Percentiles rank a stretch among this genome's conserved stretches.
phyloP scores from a whole-genome alignment of 2,329 filamentous ascomycete genomes.

The Zymoseptoria crescenta region DNA sequence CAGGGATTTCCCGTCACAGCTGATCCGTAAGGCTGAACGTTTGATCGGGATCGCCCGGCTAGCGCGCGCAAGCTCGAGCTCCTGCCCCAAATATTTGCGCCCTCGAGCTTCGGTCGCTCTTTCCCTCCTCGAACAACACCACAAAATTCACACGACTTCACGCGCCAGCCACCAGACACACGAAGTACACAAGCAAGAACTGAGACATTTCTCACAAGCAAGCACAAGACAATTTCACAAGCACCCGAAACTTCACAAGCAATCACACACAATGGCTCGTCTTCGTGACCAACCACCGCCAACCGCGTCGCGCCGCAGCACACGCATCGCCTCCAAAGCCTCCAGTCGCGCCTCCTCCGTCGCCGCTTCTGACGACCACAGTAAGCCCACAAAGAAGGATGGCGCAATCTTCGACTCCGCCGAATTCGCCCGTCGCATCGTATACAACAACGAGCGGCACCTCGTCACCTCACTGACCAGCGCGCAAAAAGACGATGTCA shows the following conservation, averaged over 20 bases:
- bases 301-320: constrained; percentile 8
- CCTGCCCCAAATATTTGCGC: not conserved
- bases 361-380: constrained; percentile 1
- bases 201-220: not conserved
- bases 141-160: not conserved
- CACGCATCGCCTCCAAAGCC: constrained; percentile 6
- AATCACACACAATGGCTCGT: not conserved
- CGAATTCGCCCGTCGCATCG: not conserved
- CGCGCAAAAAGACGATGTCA: constrained; percentile 13
- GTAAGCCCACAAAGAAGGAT: constrained; percentile 1
- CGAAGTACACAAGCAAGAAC: not conserved
- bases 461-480: constrained; percentile 10
- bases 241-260: not conserved
- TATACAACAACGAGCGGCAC: not conserved
- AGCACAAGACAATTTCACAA: not conserved
- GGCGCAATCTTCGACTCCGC: not conserved
- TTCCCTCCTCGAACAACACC: not conserved
- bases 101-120: too few species aligned
- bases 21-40: too few species aligned
- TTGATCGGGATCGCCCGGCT: too few species aligned
- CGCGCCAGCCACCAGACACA: not conserved
- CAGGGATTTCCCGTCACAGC: too few species aligned
- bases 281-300: not conserved
- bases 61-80: not conserved
- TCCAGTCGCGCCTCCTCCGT: constrained; percentile 3